Percentiles rank a stretch among this genome's conserved stretches.
phyloP scores from a whole-genome alignment of 1,284 basidiomycete genomes.

The Heterobasidion annosum region DNA sequence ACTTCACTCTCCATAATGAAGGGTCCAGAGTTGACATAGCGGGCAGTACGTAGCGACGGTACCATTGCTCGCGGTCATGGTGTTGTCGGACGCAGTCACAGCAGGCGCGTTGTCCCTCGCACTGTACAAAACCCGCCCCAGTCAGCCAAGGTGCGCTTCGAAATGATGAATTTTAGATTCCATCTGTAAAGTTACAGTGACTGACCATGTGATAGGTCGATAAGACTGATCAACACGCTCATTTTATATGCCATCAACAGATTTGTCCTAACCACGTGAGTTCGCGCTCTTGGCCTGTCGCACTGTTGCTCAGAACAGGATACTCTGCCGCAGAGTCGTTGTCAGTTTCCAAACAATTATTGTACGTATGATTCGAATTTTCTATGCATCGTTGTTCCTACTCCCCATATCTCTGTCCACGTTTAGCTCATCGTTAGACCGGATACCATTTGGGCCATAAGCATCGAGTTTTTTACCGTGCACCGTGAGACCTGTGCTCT shows the following conservation, averaged over 20 bases:
- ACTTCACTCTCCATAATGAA: not conserved
- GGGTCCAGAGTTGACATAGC: not conserved
- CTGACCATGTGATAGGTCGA: not conserved
- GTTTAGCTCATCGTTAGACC: not conserved
- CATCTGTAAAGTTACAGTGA: not conserved
- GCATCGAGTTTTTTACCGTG: not conserved
- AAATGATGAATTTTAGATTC: not conserved
- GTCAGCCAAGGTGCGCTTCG: not conserved
- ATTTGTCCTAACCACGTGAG: not conserved
- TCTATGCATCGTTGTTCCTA: not conserved
- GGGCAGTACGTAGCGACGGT: not conserved
- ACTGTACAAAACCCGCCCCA: not conserved
- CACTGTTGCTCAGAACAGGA: not conserved
- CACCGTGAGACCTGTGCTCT: not conserved
- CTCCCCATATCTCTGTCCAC: not conserved
- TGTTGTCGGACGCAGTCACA: not conserved
- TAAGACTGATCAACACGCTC: not conserved
- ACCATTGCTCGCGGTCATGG: not conserved
- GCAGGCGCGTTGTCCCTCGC: not conserved
- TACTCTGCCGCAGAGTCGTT: not conserved
- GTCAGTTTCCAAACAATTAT: not conserved
- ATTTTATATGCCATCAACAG: not conserved
- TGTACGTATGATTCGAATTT: not conserved
- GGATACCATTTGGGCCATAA: not conserved
- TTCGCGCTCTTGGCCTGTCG: not conserved